Conservation (phyloP, 257 asterid genomes). For the Solanum pennellii region DNA sequence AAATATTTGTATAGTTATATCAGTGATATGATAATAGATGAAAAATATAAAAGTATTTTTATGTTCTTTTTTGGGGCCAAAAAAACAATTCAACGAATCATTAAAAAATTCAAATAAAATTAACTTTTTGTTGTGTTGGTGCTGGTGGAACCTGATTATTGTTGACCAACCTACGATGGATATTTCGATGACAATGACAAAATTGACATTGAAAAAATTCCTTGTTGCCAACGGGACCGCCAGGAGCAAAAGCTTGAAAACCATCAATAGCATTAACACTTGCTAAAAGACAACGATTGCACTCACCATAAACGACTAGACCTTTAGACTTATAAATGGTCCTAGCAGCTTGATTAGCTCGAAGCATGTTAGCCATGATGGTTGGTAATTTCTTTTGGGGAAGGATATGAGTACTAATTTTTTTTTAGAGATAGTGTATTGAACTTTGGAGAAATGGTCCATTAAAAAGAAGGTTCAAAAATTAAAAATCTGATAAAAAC, state of each 20-base stretch:
- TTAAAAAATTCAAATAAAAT: not conserved
- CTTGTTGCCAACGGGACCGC: not conserved
- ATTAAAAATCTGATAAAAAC: not conserved
- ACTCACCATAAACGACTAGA: not conserved
- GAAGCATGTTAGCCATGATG: no score
- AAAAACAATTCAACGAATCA: not conserved
- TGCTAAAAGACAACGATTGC: not conserved
- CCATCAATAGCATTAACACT: not conserved
- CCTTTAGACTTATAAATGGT: no score
- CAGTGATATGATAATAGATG: not conserved
- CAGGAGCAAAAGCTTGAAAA: not conserved
- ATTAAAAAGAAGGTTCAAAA: not conserved
- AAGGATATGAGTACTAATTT: no score
- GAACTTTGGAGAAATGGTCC: not conserved
- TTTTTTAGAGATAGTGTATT: not conserved
- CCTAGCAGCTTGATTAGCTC: no score
- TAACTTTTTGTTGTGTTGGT: not conserved
- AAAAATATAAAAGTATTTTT: not conserved
- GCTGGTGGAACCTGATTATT: not conserved
- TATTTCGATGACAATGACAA: not conserved
- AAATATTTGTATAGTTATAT: no score
- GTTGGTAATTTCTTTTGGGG: no score
- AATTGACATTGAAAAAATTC: not conserved
- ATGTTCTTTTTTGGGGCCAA: not conserved
- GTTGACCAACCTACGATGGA: not conserved